phyloP scores from a whole-genome alignment of 2,329 filamentous ascomycete species.

The Bipolaris bicolor region DNA sequence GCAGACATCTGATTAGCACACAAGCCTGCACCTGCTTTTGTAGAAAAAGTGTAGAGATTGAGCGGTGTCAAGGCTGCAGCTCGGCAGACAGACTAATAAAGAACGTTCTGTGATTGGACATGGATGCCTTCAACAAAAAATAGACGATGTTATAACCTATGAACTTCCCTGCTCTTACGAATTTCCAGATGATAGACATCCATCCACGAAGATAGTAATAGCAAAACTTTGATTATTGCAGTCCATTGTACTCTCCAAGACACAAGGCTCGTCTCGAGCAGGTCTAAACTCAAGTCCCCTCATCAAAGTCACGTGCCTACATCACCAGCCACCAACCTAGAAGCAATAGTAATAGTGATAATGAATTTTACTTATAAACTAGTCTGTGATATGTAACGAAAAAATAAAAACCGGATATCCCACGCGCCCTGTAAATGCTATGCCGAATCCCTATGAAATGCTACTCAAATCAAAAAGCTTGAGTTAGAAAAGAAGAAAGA shows the following conservation, averaged over 20 bases:
- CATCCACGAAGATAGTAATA: too few relatives aligned
- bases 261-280: too few relatives aligned
- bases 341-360: neutral
- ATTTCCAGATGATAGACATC: too few relatives aligned
- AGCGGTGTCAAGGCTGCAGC: neutral
- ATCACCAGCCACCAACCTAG: neutral
- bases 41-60: neutral
- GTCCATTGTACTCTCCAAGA: too few relatives aligned
- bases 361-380: conserved; percentile 4
- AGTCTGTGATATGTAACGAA: neutral
- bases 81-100: neutral
- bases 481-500: neutral
- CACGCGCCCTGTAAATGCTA: conserved; percentile 18
- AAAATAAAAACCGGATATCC: neutral
- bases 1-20: neutral
- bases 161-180: too few relatives aligned
- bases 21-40: too few relatives aligned
- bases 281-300: neutral
- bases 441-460: neutral
- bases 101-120: too few relatives aligned
- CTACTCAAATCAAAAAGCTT: neutral
- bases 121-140: neutral
- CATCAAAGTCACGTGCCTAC: neutral
- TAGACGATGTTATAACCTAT: neutral
- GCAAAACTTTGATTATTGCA: too few relatives aligned